Percentiles rank a stretch among this genome's conserved stretches.
These are phyloP conservation scores for Basidioascus undulatus DNA, from an alignment of 768 basidiomycete species.

Conservation along the genomic window DNA sequence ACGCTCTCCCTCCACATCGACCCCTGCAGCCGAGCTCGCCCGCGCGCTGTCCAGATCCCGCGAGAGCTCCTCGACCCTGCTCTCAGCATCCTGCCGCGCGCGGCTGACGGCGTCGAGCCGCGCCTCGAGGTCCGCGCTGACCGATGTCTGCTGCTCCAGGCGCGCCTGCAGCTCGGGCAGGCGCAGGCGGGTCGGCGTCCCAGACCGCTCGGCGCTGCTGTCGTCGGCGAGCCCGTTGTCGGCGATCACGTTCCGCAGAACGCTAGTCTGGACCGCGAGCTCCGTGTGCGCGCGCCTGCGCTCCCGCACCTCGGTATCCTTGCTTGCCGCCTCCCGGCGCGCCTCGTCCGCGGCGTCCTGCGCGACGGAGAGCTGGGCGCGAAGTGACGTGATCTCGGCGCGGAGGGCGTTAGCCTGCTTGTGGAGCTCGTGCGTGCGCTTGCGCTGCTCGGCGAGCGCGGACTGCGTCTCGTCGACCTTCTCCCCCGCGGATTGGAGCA, in stretches of 20 bases:
- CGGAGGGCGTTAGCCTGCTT: slow-evolving; percentile 37
- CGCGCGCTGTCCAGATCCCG: too few relatives aligned
- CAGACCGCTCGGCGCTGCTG: too few relatives aligned
- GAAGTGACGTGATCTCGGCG: slow-evolving; percentile 36
- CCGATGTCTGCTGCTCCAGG: too few relatives aligned
- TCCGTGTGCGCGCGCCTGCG: background rate
- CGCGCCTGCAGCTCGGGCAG: too few relatives aligned
- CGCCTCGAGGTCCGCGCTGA: too few relatives aligned
- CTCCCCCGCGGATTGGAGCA: slow-evolving; percentile 54
- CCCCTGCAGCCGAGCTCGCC: too few relatives aligned
- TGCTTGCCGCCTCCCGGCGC: slow-evolving; percentile 4
- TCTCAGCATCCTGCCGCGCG: too few relatives aligned
- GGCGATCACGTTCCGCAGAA: slow-evolving; percentile 7
- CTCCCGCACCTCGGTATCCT: background rate
- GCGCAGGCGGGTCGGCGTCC: too few relatives aligned
- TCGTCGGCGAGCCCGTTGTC: too few relatives aligned
- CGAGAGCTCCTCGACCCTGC: too few relatives aligned
- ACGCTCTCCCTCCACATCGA: too few relatives aligned
- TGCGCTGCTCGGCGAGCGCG: slow-evolving; percentile 42
- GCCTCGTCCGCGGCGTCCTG: slow-evolving; percentile 7
- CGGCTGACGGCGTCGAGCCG: too few relatives aligned
- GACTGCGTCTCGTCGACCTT: slow-evolving; percentile 42
- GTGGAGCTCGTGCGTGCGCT: slow-evolving; percentile 37
- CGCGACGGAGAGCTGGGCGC: background rate
- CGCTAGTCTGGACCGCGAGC: slow-evolving; percentile 4